Percentiles rank a stretch among this genome's conserved stretches.
Evolutionary conservation across 352 stramenopile species (phyloP).

Genomic region (Globisporangium solare): DNA sequence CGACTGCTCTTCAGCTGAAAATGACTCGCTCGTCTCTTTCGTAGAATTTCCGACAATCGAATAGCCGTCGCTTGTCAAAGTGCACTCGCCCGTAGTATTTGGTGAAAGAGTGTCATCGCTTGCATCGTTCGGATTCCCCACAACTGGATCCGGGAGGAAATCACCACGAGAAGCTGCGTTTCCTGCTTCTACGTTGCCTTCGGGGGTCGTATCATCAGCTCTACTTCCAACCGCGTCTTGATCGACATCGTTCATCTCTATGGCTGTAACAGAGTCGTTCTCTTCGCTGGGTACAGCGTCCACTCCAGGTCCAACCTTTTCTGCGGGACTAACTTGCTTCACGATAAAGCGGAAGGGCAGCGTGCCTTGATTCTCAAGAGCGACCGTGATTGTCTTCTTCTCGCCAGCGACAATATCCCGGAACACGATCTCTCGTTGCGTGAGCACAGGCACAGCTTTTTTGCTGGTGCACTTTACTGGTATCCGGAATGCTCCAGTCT

Average conservation of each 20-base stretch:
- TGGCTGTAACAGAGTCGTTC: not conserved
- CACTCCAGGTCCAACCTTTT: slow-evolving; percentile 2
- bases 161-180: not conserved
- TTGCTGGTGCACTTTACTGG: slow-evolving; percentile 82
- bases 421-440: slow-evolving; percentile 41
- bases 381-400: slow-evolving; percentile 40
- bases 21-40: not conserved
- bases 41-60: too few species aligned
- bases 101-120: not conserved
- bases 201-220: not conserved
- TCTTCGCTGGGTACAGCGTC: slow-evolving; percentile 1
- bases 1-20: slow-evolving; percentile 28
- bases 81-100: too few species aligned
- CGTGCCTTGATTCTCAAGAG: slow-evolving; percentile 70
- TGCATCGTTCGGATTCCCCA: slow-evolving; percentile 8
- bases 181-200: not conserved
- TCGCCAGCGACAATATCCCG: slow-evolving; percentile 78
- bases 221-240: not conserved
- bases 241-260: not conserved
- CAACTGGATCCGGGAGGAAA: not conserved
- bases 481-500: slow-evolving; percentile 77
- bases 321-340: not conserved
- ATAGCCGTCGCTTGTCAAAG: not conserved
- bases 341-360: slow-evolving; percentile 54
- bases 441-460: slow-evolving; percentile 69